Base-by-base conservation (phyloP, 202 grass and related monocot species). In the Panicum virgatum region DNA sequence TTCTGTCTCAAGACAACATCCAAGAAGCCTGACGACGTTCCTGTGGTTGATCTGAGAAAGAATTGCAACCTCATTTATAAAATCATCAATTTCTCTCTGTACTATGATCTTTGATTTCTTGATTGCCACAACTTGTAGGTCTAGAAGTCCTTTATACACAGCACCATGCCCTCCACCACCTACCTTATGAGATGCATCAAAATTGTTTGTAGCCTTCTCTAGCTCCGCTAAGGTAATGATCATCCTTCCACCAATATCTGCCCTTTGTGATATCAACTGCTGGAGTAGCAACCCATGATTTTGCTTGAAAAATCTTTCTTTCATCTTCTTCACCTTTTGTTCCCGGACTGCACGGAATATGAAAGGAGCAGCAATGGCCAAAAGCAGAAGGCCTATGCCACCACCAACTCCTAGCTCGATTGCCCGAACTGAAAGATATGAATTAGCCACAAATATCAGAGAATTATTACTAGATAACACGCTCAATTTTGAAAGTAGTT, bases 1-100 rank as follows among this genome's bases (percentile, higher is more conserved):
- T 77, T 89, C 69, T 3, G 87, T 75, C 82, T 89, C 87, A 13
- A 89, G 71, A 32, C 87, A 89, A 11, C 87, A 89, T 26, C 87
- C 82, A 10, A 69, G 70, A 47, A 89, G 61, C 42, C 81, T 84
- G 2, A 90, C 83, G 19, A 90, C 56, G 62, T 90, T 90, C 19
- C 62, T 66, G 32, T 89, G 81, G 65, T 85, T 89, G 42, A 84
- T 69, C 29, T 89, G 86, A 59, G 86, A 84, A 64, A 88, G 86
- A 72, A 88, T 78, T 16, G 64, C 86, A 42, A 88, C 73, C 22
- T 88, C 73, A 38, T 89, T 89, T 75, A 89, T 89, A 61, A 89
- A 89, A 26, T 89, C 67, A 60, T 84, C 61, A 9, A 80, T 85
- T 74, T 85, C 76, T 76, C 59, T 80, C 51, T 81, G 68, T 3